Conservation (phyloP, 1,139 yeast genomes). For the Debaryomyces subglobosus region DNA sequence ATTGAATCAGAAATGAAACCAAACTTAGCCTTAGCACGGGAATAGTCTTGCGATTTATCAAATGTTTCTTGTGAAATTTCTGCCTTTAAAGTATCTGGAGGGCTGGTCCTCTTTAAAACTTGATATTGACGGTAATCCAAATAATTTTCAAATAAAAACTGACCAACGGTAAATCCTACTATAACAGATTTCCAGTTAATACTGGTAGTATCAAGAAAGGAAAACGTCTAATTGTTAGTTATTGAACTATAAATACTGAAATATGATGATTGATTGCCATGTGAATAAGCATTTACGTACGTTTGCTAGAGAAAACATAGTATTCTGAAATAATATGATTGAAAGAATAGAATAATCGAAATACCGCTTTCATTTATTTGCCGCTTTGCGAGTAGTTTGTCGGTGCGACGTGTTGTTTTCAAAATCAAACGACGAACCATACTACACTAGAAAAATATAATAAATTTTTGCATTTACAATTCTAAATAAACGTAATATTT, state of each 20-base stretch:
- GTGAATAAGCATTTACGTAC: conserved; percentile 16
- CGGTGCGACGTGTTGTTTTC: conserved; percentile 8
- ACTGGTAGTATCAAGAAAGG: conserved; percentile 47
- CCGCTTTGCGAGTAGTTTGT: conserved; percentile 2
- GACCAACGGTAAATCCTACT: conserved; percentile 74
- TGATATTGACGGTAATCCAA: conserved; percentile 76
- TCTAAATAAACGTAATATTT: conserved; percentile 16
- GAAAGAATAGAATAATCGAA: not conserved
- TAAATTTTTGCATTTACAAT: conserved; percentile 9
- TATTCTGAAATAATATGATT: not conserved
- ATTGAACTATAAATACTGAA: not conserved
- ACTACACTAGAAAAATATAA: not conserved
- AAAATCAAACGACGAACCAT: not conserved
- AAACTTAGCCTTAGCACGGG: conserved; percentile 80
- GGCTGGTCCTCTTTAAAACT: conserved; percentile 55
- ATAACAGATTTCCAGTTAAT: conserved; percentile 81
- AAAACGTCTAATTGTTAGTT: conserved; percentile 24
- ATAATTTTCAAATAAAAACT: conserved; percentile 73
- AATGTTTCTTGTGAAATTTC: conserved; percentile 75
- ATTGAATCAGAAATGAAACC: conserved; percentile 58
- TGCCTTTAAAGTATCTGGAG: conserved; percentile 66
- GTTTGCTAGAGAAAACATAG: conserved; percentile 24
- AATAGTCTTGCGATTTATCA: conserved; percentile 75
- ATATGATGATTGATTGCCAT: not conserved
- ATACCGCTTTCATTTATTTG: not conserved